Evolutionary conservation across 176 grass and related monocot genomes (phyloP).

Genomic region (Sorghum bicolor): Sorghum_bicolor_NCBIv3 NC_012879.2:2191501-2192000

Average conservation of each 20-base stretch:
- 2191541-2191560: not conserved
- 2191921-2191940: not conserved
- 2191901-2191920: not conserved
- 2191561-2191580: too few species aligned
- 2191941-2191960: not conserved
- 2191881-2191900: not conserved
- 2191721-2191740: not conserved
- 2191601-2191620: not conserved
- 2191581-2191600: not conserved
- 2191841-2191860: not conserved
- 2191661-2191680: not conserved
- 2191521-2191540: too few species aligned
- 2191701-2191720: slow-evolving; percentile 31
- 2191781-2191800: not conserved
- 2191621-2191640: slow-evolving; percentile 10
- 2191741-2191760: slow-evolving; percentile 27
- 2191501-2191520: too few species aligned
- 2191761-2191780: not conserved
- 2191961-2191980: not conserved
- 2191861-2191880: not conserved
- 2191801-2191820: not conserved
- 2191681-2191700: not conserved
- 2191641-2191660: slow-evolving; percentile 11
- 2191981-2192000: not conserved
- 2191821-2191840: not conserved